Evolutionary conservation across 208 protist species (phyloP).

Genomic region (Naegleria fowleri): DNA sequence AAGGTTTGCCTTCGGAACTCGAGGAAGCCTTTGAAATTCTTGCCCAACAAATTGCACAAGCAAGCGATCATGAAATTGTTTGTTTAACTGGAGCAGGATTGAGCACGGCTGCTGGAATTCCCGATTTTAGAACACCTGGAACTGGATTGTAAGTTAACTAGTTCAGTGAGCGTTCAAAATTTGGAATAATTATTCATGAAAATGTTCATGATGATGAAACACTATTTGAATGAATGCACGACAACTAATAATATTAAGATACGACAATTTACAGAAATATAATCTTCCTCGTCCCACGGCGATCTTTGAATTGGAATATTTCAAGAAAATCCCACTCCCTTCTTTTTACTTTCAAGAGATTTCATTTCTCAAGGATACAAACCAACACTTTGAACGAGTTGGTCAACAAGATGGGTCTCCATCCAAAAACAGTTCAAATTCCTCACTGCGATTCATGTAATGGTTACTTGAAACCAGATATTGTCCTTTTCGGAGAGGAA

Average conservation of each 20-base stretch:
- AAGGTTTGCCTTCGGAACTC: neutral
- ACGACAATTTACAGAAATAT: slow-evolving; percentile 43
- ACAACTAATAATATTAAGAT: too few relatives aligned
- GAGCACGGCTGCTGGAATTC: slow-evolving; percentile 68
- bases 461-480: slow-evolving; percentile 83
- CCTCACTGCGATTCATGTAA: slow-evolving; percentile 33
- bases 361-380: slow-evolving; percentile 64
- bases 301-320: slow-evolving; percentile 79
- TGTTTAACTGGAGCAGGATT: slow-evolving; percentile 10
- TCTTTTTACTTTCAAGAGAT: slow-evolving; percentile 71
- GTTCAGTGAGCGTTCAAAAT: too few relatives aligned
- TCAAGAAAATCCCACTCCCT: slow-evolving; percentile 75
- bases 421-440: neutral
- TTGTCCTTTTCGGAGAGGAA: slow-evolving; percentile 91
- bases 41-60: neutral
- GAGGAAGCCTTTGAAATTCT: neutral
- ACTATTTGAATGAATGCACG: too few relatives aligned
- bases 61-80: neutral
- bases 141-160: slow-evolving; percentile 73
- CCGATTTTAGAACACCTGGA: slow-evolving; percentile 82
- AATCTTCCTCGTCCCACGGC: slow-evolving; percentile 74
- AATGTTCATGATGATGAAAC: too few relatives aligned
- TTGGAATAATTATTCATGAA: too few relatives aligned
- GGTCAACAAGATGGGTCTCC: neutral
- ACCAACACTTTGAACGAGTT: slow-evolving; percentile 47